Base-by-base conservation (phyloP, 495 filamentous ascomycete genomes). In the Aspergillus coremiiformis region DNA sequence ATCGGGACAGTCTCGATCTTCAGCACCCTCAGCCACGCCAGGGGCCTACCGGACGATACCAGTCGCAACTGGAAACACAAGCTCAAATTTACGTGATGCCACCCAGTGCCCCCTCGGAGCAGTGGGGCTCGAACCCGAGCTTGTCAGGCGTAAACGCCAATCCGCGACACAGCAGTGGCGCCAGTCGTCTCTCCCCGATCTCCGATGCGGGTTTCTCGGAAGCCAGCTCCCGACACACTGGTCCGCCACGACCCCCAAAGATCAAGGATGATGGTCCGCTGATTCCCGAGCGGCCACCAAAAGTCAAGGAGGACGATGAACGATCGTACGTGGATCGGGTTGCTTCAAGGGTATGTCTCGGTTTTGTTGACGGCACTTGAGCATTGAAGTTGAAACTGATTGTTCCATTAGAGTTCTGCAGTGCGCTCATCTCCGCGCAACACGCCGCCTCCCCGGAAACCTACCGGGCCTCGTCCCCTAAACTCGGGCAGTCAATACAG, bases 11-110 rank as follows among this genome's bases (percentile, higher is more conserved):
- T 41, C 70, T 95, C 24, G 90, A 91, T 61, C 71, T 96, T 6
- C 84, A 91, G 64, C 91, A 96, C 68, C 91, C 91, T 14, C 91
- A 96, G 63, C 91, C 91, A 23, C 82, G 88, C 12, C 86, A 81
- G 49, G 89, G 89, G 0, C 85, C 89, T 23, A 90, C 89, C 9
- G 83, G 84, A 52, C 85, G 86, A 23, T 90, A 90, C 65, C 86
- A 91, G 63, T 82, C 79, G 8, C 82, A 85, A 5, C 77, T 95
- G 4, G 91, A 96, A 65, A 81, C 77, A 5, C 82, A 90, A 61
- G 91, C 90, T 9, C 79, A 86, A 45, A 77, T 82, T 15, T 94
- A 80, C 60, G 79, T 78, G 24, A 71, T 73, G 1, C 79, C 86
- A 8, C 76, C 78, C 58, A 84, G 85, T 22, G 87, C 86, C 1